These are phyloP conservation scores for Paralagenidium karlingii DNA, from an alignment of 352 stramenopile genomes.

Conservation along the genomic window DNA sequence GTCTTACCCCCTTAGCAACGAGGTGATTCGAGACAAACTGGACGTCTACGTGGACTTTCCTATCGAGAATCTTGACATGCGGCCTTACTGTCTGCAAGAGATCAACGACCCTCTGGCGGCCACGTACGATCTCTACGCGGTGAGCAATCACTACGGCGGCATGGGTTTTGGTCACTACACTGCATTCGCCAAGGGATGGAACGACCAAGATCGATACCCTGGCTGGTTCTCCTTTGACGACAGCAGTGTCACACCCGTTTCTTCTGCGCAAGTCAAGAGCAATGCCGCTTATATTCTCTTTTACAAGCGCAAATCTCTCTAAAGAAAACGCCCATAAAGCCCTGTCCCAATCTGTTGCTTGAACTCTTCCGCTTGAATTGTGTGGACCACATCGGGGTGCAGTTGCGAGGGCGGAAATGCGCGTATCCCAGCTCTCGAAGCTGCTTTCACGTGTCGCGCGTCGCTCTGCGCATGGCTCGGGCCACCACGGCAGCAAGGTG, in stretches of 20 bases:
- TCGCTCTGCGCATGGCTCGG: too few species aligned
- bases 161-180: conserved; percentile 89
- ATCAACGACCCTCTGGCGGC: conserved; percentile 1
- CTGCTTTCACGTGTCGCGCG: too few species aligned
- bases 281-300: conserved; percentile 84
- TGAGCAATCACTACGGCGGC: conserved; percentile 84
- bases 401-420: too few species aligned
- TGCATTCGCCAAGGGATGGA: conserved; percentile 46
- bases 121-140: conserved; percentile 84
- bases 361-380: too few species aligned
- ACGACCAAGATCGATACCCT: conserved; percentile 33
- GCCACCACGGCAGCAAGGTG: too few species aligned
- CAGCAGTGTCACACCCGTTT: conserved; percentile 45
- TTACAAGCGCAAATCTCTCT: conserved; percentile 42
- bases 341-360: neutral
- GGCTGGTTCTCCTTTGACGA: conserved; percentile 83
- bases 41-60: conserved; percentile 82
- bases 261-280: conserved; percentile 47
- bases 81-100: conserved; percentile 46
- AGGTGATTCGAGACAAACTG: conserved; percentile 73
- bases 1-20: too few species aligned
- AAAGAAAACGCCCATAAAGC: neutral
- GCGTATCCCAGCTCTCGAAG: too few species aligned
- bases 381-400: too few species aligned
- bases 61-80: conserved; percentile 72